Base-by-base conservation (phyloP, 164 flowering plant genomes). In the Platanus orientalis region DNA sequence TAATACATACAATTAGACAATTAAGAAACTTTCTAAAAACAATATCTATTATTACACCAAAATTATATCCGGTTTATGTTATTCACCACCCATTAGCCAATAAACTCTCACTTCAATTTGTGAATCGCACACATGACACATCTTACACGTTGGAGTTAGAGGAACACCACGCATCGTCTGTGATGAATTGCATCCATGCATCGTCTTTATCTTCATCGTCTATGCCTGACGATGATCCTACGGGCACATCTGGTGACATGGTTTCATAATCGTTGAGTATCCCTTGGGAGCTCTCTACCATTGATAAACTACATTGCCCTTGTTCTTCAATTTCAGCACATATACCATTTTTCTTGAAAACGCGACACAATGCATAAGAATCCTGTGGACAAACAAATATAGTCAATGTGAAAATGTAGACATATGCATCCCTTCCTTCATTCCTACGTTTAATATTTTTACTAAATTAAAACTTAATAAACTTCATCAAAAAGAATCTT, bases 101-200 rank as follows among this genome's bases (percentile, higher is more conserved):
- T 29, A 25, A n/a, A 47, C 25, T 44, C 17, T 45, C 16, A 7
- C 68, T 55, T 82, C n/a, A n/a, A 65, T 76, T 75, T 64, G 80
- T 71, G 49, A 79, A 72, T 48, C 66, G 48, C 34, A 65, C 26
- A 49, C 68, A 75, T 39, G 82, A 69, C 4, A 69, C 20, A 25
- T 78, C 80, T 30, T 76, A 16, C 64, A 73, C 3, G 56, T 26
- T 0, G 57, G 13, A 11, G 70, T 32, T 52, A n/a, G 88, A 68
- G 44, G 85, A 76, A 69, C 82, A 85, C 97, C 97, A 88, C 21
- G 85, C 84, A 68, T 90, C 97, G 10, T 86, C 97, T 21, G 87
- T 84, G 47, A 90, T 86, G 75, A 90, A 90, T 72, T 90, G 92
- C 97, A 90, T 90, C 97, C 97, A 90, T 42, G 92, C 85, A 32